Percentiles rank a stretch among this genome's conserved stretches.
Evolutionary conservation across 805 yeast genomes (phyloP).

Genomic region (Hanseniaspora meyeri): DNA sequence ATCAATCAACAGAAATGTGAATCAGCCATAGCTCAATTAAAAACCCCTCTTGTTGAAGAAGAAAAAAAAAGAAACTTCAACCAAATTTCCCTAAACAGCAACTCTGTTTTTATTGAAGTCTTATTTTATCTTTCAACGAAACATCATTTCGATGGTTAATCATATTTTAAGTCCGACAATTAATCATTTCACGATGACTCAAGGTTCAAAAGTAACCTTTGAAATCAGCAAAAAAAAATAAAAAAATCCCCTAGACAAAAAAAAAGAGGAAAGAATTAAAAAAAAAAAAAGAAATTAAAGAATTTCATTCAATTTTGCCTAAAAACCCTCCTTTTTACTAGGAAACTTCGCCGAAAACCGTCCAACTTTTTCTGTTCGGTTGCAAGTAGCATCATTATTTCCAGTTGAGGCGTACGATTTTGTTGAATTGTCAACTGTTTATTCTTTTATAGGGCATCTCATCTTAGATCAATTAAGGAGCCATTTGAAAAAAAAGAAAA

Average conservation of each 20-base stretch:
- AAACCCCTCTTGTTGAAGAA: too few species aligned
- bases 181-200: not conserved
- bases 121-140: too few species aligned
- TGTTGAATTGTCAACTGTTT: not conserved
- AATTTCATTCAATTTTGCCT: not conserved
- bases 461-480: not conserved
- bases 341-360: too few species aligned
- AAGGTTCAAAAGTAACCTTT: not conserved
- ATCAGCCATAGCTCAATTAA: too few species aligned
- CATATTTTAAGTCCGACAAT: not conserved
- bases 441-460: not conserved
- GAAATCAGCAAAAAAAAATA: not conserved
- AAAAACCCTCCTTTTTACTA: not conserved
- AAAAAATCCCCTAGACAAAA: not conserved
- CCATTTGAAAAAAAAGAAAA: not conserved
- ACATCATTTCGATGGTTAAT: not conserved
- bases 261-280: not conserved
- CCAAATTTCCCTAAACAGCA: too few species aligned
- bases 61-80: too few species aligned
- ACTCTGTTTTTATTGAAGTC: too few species aligned
- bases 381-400: not conserved
- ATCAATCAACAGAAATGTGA: too few species aligned
- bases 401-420: not conserved
- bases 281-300: too few species aligned
- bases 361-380: too few species aligned